Evolutionary conservation across 2,329 filamentous ascomycete genomes (phyloP).

Genomic region (Eutypella sp.): DNA sequence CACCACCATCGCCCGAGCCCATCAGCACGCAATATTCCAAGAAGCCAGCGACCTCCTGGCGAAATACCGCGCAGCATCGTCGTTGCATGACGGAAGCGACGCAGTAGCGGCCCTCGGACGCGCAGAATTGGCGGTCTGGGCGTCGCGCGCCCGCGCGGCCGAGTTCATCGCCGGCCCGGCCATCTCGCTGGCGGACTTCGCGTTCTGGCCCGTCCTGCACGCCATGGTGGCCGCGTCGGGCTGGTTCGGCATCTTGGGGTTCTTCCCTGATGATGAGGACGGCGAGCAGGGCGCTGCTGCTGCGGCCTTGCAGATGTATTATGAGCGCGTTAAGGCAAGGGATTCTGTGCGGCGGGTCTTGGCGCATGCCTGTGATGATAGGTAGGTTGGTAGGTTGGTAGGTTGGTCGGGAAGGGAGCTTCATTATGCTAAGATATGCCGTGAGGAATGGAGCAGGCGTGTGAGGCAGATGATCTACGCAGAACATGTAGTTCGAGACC

Average conservation of each 20-base stretch:
- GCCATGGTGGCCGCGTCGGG: constrained; percentile 28
- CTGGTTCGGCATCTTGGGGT: background rate
- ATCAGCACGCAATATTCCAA: constrained; percentile 40
- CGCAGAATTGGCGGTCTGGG: constrained; percentile 36
- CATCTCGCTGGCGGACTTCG: constrained; percentile 46
- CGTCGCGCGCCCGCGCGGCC: constrained; percentile 31
- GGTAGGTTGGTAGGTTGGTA: background rate
- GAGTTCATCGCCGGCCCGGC: constrained; percentile 43
- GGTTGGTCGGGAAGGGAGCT: no score
- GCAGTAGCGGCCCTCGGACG: constrained; percentile 15
- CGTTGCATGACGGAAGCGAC: no score
- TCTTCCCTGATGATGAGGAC: background rate
- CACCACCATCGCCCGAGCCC: constrained; percentile 22
- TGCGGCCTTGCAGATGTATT: constrained; percentile 37
- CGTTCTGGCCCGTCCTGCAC: constrained; percentile 52
- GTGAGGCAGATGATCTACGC: no score
- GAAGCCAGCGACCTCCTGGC: constrained; percentile 33
- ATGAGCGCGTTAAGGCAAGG: constrained; percentile 17
- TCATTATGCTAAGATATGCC: no score
- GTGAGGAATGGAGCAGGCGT: no score
- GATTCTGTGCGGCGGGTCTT: constrained; percentile 14
- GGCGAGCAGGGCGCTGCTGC: constrained; percentile 1
- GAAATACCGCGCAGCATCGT: constrained; percentile 29
- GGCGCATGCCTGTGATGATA: background rate
- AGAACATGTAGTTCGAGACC: no score